Base-by-base conservation (phyloP, 2,329 filamentous ascomycete species). In the Trichoderma brevicompactum region DNA sequence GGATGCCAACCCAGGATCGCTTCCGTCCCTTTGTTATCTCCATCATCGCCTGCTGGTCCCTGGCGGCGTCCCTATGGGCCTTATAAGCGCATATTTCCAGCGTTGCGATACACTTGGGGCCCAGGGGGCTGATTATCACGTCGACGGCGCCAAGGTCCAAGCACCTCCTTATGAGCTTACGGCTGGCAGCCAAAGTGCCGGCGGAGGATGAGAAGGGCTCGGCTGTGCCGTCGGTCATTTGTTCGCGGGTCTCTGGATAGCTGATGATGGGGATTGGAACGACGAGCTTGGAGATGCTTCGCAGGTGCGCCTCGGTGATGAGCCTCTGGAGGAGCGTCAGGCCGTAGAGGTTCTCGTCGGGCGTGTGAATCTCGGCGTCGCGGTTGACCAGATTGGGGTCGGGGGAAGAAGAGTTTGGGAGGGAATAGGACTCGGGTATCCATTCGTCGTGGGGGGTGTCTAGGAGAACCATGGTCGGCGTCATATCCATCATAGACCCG, bases 1-100 rank as follows among this genome's bases (percentile, higher is more conserved):
- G 87, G 10, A 96, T 85, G 32, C 94, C 93, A 48, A 97, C 92
- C 94, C 94, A 97, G 0, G 94, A 97, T 61, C 92, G 87, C 77
- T 96, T 96, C 64, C 93, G 86, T 50, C 89, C 88, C 70, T 89
- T 88, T 73, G 89, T 90, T 66, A 90, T 82, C 66, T 91, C 89
- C 65, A 93, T 75, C 67, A 93, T 84, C 17, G 88, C 86, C 66
- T 89, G 85, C 73, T 92, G 89, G 72, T 94, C 90, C 72, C 86
- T 88, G 40, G 86, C 83, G 23, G 91, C 89, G 71, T 93, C 88
- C 76, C 91, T 91, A 73, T 92, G 90, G 53, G 90, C 88, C 71
- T 90, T 89, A 79, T 96, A 96, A 50, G 91, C 92, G 75, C 94
- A 92, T 15, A 95, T 87, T 67, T 91, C 89, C 58, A 97, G 82